Conservation (phyloP, 2,329 filamentous ascomycete genomes). For the Acarospora socialis region DNA sequence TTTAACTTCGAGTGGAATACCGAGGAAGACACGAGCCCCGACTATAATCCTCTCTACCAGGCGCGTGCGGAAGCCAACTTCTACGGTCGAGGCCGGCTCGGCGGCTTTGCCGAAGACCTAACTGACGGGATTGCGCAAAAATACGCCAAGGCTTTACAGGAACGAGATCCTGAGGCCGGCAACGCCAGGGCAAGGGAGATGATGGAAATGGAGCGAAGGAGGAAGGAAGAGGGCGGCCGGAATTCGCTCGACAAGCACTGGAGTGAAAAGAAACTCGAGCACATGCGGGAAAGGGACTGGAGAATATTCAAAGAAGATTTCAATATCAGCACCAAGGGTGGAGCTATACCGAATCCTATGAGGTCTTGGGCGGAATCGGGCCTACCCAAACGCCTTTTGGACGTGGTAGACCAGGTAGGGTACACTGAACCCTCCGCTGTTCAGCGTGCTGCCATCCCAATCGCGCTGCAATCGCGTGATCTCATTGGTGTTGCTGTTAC, state of each 20-base stretch:
- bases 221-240: constrained; percentile 55
- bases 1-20: constrained; percentile 99
- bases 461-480: constrained; percentile 81
- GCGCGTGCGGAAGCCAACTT: constrained; percentile 52
- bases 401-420: constrained; percentile 70
- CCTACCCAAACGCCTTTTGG: constrained; percentile 61
- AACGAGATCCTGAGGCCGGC: constrained; percentile 63
- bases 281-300: constrained; percentile 98
- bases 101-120: constrained; percentile 48
- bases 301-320: constrained; percentile 99
- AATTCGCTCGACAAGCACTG: constrained; percentile 82
- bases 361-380: constrained; percentile 79
- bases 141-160: constrained; percentile 55
- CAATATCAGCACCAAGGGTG: constrained; percentile 88
- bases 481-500: constrained; percentile 97
- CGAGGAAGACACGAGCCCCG: constrained; percentile 78
- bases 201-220: constrained; percentile 69
- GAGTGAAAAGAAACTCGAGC: constrained; percentile 80
- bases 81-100: constrained; percentile 53
- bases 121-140: constrained; percentile 37
- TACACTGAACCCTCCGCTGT: constrained; percentile 87
- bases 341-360: constrained; percentile 88
- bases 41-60: constrained; percentile 71
- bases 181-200: constrained; percentile 62
- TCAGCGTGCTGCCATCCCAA: constrained; percentile 87